Percentiles rank a stretch among this genome's conserved stretches.
phyloP scores from a whole-genome alignment of 208 protist species.

The Balamuthia mandrillaris region DNA sequence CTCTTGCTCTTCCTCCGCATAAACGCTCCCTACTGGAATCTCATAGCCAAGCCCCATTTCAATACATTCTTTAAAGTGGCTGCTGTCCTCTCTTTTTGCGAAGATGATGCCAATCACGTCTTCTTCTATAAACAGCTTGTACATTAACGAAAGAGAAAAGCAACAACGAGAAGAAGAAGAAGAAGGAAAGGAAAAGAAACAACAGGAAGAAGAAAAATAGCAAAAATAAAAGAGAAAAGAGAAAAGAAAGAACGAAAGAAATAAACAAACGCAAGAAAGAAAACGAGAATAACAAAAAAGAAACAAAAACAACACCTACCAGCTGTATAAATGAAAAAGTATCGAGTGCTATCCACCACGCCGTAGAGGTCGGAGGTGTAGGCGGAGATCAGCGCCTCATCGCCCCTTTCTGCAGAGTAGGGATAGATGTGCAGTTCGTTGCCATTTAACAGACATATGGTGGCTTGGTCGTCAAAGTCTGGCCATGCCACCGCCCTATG shows the following conservation, averaged over 20 bases:
- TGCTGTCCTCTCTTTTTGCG: constrained; percentile 5
- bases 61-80: not conserved
- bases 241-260: not conserved
- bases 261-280: not conserved
- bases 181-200: not conserved
- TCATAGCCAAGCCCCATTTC: not conserved
- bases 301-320: not conserved
- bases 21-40: not conserved
- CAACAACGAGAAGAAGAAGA: not conserved
- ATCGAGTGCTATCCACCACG: constrained; percentile 4
- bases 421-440: constrained; percentile 31
- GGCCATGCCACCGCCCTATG: not conserved
- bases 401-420: not conserved
- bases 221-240: not conserved
- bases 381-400: constrained; percentile 1
- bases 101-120: constrained; percentile 14
- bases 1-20: too few species aligned
- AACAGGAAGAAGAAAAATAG: not conserved
- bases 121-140: too few species aligned
- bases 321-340: constrained; percentile 8
- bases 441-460: constrained; percentile 5
- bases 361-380: constrained; percentile 15
- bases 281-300: not conserved
- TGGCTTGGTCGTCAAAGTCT: not conserved
- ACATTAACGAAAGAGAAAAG: not conserved